A percentile compares a stretch with the other conserved stretches of the same genome.
These are phyloP conservation scores for Saccharomycopsis oosterbeekiorum DNA, from an alignment of 805 yeast genomes.

Conservation along the genomic window DNA sequence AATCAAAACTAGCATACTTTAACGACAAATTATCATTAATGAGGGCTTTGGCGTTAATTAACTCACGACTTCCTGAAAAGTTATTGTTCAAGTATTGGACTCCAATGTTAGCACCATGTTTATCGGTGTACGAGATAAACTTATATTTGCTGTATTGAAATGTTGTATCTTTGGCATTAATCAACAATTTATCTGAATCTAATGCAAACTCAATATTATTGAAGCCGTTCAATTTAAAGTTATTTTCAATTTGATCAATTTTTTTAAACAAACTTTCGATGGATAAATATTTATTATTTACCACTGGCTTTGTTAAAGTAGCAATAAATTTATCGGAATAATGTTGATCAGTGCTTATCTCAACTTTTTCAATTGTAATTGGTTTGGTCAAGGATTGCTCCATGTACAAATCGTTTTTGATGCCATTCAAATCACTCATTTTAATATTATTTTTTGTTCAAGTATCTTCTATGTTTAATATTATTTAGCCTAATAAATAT, in stretches of 20 bases:
- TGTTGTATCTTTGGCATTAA: background rate
- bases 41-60: background rate
- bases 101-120: slow-evolving; percentile 4
- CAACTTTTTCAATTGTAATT: background rate
- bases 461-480: background rate
- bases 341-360: background rate
- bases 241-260: background rate
- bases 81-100: slow-evolving; percentile 6
- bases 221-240: background rate
- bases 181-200: background rate
- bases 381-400: slow-evolving; percentile 1
- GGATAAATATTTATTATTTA: background rate
- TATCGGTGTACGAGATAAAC: slow-evolving; percentile 6
- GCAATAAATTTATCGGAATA: background rate
- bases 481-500: too few relatives aligned
- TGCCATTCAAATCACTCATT: background rate
- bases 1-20: background rate
- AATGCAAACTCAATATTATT: background rate
- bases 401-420: background rate
- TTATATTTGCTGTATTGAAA: background rate
- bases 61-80: slow-evolving; percentile 13
- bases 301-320: background rate
- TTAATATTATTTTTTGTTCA: background rate
- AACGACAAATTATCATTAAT: background rate
- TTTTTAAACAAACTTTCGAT: background rate